Evolutionary conservation across 495 filamentous ascomycete genomes (phyloP).

Genomic region (Tuber melanosporum): DNA sequence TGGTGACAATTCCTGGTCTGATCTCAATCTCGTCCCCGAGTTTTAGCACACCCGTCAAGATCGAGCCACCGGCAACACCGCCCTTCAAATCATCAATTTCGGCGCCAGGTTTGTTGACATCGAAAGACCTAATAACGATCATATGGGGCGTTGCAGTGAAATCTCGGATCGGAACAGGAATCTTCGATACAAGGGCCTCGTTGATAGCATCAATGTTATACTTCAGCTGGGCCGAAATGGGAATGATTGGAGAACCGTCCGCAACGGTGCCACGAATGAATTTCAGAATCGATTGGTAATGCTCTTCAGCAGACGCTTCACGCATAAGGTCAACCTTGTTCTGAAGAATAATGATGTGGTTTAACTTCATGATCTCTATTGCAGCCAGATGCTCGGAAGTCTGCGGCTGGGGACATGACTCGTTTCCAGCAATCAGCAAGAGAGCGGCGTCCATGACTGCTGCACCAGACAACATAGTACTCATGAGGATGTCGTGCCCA

Average conservation of each 20-base stretch:
- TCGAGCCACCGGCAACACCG: constrained; percentile 94
- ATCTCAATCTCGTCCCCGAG: constrained; percentile 97
- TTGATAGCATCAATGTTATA: constrained; percentile 99
- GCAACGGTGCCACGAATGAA: constrained; percentile 97
- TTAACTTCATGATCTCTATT: constrained; percentile 98
- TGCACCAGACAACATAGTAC: constrained; percentile 98
- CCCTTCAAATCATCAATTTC: constrained; percentile 98
- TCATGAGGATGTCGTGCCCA: constrained; percentile 99
- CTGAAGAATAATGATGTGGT: constrained; percentile 97
- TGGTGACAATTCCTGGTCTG: constrained; percentile 86
- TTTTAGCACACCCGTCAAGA: constrained; percentile 91
- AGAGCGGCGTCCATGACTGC: constrained; percentile 99
- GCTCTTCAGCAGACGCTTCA: constrained; percentile 81
- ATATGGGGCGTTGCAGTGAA: constrained; percentile 88
- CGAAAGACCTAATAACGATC: constrained; percentile 98
- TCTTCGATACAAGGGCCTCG: constrained; percentile 84
- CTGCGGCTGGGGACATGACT: constrained; percentile 97
- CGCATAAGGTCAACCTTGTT: constrained; percentile 99
- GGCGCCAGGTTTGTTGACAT: constrained; percentile 99
- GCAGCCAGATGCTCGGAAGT: constrained; percentile 97
- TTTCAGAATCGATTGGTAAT: constrained; percentile 92
- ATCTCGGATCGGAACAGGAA: constrained; percentile 83
- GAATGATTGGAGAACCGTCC: constrained; percentile 91
- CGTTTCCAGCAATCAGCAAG: constrained; percentile 94
- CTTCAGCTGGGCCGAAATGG: constrained; percentile 96